Conservation (phyloP, 345 rosid species). For the Aegle marmelos region DNA sequence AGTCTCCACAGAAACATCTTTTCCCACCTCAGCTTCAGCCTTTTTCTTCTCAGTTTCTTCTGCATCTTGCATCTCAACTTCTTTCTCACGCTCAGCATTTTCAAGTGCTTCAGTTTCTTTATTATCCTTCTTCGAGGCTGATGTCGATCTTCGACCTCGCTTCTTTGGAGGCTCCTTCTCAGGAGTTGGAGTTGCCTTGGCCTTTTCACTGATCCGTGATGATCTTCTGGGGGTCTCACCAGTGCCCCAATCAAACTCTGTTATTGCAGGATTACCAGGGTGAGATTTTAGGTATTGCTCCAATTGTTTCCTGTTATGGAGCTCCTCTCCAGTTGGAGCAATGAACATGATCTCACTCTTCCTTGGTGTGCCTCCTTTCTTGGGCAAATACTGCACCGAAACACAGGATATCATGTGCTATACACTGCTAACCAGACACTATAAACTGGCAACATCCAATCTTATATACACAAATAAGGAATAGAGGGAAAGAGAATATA, state of each 20-base stretch:
- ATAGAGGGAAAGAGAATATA: neutral
- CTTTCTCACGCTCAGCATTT: constrained; percentile 34
- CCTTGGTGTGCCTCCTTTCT: constrained; percentile 57
- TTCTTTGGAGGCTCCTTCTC: constrained; percentile 72
- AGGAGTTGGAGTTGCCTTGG: constrained; percentile 64
- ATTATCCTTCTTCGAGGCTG: constrained; percentile 47
- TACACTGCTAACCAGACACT: neutral
- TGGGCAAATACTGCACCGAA: constrained; percentile 48
- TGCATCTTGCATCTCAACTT: constrained; percentile 22
- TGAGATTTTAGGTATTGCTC: constrained; percentile 74
- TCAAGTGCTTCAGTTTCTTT: constrained; percentile 37
- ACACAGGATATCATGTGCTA: constrained; percentile 1
- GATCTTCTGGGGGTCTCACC: constrained; percentile 87
- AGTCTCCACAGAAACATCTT: constrained; percentile 18
- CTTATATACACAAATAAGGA: neutral
- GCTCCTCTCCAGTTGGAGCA: constrained; percentile 82
- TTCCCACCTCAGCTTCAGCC: constrained; percentile 18
- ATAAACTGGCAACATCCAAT: neutral
- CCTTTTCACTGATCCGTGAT: constrained; percentile 72
- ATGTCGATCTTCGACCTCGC: constrained; percentile 49
- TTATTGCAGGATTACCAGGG: constrained; percentile 56
- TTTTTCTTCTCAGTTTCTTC: constrained; percentile 24
- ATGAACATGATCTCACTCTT: constrained; percentile 62
- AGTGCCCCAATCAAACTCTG: constrained; percentile 79
- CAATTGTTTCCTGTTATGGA: constrained; percentile 58